phyloP scores from a whole-genome alignment of 331 rosid genomes.

The Rosa hybrid region DNA sequence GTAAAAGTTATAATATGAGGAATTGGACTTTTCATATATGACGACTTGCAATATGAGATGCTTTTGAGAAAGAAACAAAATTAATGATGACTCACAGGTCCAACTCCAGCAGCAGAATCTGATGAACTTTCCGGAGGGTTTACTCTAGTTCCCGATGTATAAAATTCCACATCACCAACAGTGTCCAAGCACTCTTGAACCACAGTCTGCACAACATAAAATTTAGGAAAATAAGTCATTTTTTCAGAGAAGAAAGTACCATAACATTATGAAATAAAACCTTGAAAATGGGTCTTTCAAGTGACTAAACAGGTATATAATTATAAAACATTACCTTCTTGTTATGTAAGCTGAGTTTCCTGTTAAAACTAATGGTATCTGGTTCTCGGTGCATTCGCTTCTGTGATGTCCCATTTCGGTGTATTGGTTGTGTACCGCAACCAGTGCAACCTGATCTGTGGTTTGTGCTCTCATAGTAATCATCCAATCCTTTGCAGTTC shows the following conservation, averaged over 20 bases:
- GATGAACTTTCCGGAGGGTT: slow-evolving; percentile 21
- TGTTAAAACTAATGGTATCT: slow-evolving; percentile 39
- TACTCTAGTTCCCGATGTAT: slow-evolving; percentile 1
- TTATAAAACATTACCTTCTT: slow-evolving; percentile 49
- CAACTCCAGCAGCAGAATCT: slow-evolving; percentile 14
- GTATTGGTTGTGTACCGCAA: slow-evolving; percentile 41
- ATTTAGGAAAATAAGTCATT: neutral
- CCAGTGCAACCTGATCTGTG: slow-evolving; percentile 48
- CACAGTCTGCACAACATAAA: slow-evolving; percentile 27
- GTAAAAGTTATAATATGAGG: neutral
- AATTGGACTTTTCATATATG: slow-evolving; percentile 4
- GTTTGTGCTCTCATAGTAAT: slow-evolving; percentile 25
- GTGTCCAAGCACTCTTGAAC: slow-evolving; percentile 24
- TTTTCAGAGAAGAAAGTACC: neutral
- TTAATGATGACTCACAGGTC: slow-evolving; percentile 32
- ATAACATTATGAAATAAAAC: neutral
- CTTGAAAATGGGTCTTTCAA: neutral
- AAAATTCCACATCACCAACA: slow-evolving; percentile 16
- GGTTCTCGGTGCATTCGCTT: slow-evolving; percentile 40
- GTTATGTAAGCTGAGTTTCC: slow-evolving; percentile 42
- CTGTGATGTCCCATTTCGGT: slow-evolving; percentile 47
- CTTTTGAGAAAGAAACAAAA: neutral
- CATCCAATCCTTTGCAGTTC: slow-evolving; percentile 53
- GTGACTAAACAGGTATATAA: neutral
- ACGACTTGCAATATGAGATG: neutral